Percentiles rank a stretch among this genome's conserved stretches.
These are phyloP conservation scores for Metrosideros polymorpha DNA, from an alignment of 441 rosid species.

Conservation along the genomic window DNA sequence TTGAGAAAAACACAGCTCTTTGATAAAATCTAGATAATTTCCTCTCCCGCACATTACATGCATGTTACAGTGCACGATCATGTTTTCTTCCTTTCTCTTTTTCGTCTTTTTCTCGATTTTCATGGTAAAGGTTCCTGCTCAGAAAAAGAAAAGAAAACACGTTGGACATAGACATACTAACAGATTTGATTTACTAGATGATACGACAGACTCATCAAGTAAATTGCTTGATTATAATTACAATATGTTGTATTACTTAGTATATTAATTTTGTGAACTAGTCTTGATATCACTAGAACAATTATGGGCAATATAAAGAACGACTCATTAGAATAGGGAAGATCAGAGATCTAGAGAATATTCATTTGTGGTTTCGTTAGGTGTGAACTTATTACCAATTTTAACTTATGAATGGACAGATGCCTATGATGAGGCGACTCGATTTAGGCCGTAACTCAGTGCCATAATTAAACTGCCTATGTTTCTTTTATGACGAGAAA, in stretches of 20 bases:
- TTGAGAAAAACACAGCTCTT: background rate
- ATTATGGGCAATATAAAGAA: background rate
- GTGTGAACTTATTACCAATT: too few species aligned
- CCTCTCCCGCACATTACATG: background rate
- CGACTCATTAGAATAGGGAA: background rate
- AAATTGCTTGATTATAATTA: background rate
- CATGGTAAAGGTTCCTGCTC: background rate
- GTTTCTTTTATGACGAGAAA: background rate
- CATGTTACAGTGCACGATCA: background rate
- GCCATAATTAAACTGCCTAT: background rate
- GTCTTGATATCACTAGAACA: background rate
- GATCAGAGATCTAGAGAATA: too few species aligned
- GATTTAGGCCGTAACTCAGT: background rate
- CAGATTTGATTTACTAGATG: background rate
- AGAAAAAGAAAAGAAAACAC: background rate
- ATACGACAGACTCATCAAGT: background rate
- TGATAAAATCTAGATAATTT: background rate
- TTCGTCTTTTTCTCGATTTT: background rate
- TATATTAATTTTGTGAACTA: background rate
- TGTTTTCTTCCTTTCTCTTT: background rate
- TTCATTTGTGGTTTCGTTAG: too few species aligned
- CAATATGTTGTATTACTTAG: background rate
- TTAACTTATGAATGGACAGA: too few species aligned
- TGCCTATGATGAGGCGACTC: background rate
- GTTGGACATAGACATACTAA: background rate